These are phyloP conservation scores for Neotropicomus parvogracilis DNA, from an alignment of 1,284 basidiomycete species.

Conservation along the genomic window DNA sequence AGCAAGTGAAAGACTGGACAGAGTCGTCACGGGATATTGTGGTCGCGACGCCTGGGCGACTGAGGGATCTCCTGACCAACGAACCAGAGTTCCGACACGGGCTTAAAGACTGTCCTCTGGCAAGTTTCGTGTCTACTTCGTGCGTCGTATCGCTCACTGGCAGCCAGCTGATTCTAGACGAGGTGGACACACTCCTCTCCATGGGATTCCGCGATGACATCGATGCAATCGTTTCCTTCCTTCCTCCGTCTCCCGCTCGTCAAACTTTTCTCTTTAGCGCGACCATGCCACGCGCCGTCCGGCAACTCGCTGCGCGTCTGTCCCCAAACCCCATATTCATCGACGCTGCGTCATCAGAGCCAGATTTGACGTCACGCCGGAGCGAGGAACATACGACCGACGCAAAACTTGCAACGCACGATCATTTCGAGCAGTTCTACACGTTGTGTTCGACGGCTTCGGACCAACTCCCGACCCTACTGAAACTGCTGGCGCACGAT, in stretches of 20 bases:
- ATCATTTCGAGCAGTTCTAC: constrained; percentile 81
- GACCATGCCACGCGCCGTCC: constrained; percentile 65
- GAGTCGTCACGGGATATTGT: constrained; percentile 76
- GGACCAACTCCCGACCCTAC: constrained; percentile 76
- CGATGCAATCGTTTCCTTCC: constrained; percentile 63
- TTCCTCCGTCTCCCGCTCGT: constrained; percentile 68
- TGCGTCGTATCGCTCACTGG: constrained; percentile 6
- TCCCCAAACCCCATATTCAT: constrained; percentile 58
- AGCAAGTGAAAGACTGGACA: constrained; percentile 69
- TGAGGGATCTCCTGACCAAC: constrained; percentile 74
- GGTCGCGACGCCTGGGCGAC: constrained; percentile 89
- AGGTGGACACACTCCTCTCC: constrained; percentile 93
- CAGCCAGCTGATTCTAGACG: constrained; percentile 82
- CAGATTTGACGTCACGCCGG: neutral
- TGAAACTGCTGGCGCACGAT: constrained; percentile 86
- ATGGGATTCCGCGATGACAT: constrained; percentile 96
- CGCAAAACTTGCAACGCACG: constrained; percentile 47
- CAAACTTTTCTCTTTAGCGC: constrained; percentile 98
- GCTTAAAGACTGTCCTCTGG: constrained; percentile 57
- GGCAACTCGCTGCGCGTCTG: constrained; percentile 56
- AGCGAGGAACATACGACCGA: constrained; percentile 15
- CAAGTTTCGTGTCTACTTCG: constrained; percentile 31
- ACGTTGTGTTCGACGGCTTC: constrained; percentile 67
- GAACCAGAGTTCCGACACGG: constrained; percentile 56
- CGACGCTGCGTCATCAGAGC: constrained; percentile 51